Base-by-base conservation (phyloP, 2,329 filamentous ascomycete genomes). In the Diaporthe humulicola region DNA sequence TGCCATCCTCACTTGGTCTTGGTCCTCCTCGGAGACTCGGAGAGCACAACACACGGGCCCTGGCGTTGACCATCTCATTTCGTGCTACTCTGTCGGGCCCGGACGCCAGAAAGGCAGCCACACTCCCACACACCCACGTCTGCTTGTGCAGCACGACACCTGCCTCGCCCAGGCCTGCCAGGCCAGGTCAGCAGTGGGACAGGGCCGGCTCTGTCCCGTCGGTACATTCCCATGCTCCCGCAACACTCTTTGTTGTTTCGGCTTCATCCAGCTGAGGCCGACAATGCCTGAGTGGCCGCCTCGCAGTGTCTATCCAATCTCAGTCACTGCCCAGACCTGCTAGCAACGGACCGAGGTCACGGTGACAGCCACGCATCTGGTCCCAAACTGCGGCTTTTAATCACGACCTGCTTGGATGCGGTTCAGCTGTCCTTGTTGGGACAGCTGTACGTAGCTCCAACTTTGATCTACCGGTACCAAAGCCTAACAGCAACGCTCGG, bases 21-120 rank as follows among this genome's bases (percentile, higher is more conserved):
- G 64, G 12, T 30, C 33, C 19, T 40, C 33, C 48, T 69, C 64
- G 64, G 64, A 69, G 64, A 69, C 64, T 69, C 64, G 70, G 57
- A 72, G 42, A 71, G 56, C 70, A 72, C 70, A 36, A 40, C 57
- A 61, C 56, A 72, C 57, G 70, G 57, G 70, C 70, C 70, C 70
- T 64, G 57, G 50, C 70, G 70, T 64, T 52, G 70, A 72, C 40
- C 64, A 69, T 69, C 45, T 67, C 64, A 67, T 52, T 40, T 54
- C 30, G 64, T 69, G 48, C 33, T 40, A 69, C 64, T 22, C 64
- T 30, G 48, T 69, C 64, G 64, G 64, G 64, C 64, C 64, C 64
- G 64, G 64, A 40, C 48, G 30, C 30, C 33, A 69, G 48, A 52
- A 36, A 22, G 22, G 7, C 64, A 69, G 64, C 64, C 64, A 54